Base-by-base conservation (phyloP, 2,329 filamentous ascomycete species). In the Venturia aucupariae region DNA sequence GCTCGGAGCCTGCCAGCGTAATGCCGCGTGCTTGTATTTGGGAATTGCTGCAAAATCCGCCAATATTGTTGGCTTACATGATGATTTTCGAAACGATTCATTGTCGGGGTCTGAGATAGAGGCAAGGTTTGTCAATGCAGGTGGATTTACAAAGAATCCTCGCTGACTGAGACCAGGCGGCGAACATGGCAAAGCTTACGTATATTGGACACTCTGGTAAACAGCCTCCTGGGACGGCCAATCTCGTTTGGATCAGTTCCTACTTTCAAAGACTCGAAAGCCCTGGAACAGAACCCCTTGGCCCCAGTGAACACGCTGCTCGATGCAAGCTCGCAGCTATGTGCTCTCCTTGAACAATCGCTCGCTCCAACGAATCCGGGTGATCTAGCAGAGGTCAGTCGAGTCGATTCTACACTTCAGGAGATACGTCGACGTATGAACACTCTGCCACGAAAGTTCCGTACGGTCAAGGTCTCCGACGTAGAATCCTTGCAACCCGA, bases 21-120 rank as follows among this genome's bases (percentile, higher is more conserved):
- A 86, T 64, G 78, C 84, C 0, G 84, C 84, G 0, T 87, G 85
- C 63, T 85, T 87, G 81, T 86, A 86, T 64, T 71, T 87, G 2
- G 84, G 84, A 0, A 80, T 86, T 10, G 84, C 84, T 1, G 77
- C 81, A 0, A 80, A 82, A 63, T 81, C 84, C 0, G 84, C 84
- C 0, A 80, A 81, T 3, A 82, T 83, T 0, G 69, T 87, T 0
- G 85, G 84, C 0, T 69, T 86, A 7, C 83, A 86, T 73, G 73
- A 71, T 63, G 71, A 64, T 66, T 73, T 68, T 66, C 75, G 66
- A 69, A 74, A 72, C 64, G 68, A 68, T 51, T 54, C 65, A 22
- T 60, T 67, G 19, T 35, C 64, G 15, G 38, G 65, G 10, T 59
- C 63, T 22, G 64, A 59, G n/a, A 64, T 54, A 60, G 51, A 65